Evolutionary conservation across 371 early-diverging fungal species (phyloP), one percentile per base, ranked within the genome.

Genomic region (Mucor indicus): DNA sequence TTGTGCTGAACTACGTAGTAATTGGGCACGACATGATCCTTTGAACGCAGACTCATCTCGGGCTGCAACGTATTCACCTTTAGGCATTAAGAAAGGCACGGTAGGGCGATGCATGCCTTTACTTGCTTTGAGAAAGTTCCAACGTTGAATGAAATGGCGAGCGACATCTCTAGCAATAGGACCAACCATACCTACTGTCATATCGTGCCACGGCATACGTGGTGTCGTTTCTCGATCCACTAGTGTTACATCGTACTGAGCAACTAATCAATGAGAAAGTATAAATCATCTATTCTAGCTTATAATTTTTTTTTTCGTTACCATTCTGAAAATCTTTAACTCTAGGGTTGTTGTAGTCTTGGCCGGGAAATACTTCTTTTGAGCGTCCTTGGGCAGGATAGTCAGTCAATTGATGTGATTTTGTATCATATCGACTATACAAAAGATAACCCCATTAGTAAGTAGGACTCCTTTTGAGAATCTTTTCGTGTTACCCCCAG

Each of bases 141-240:
- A 97, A 37, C 95, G 74, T 67, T 94, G 84, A 38, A 93, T 86
- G 60, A 96, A 97, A 58, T 95, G 94, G 16, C 90, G 79, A 1
- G 91, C 84, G 11, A 93, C 74, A 56, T 96, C 96, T 20, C 86
- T 74, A 10, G 92, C 92, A 24, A 89, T 79, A 41, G 79, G 83
- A 0, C 92, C 93, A 6, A 68, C 79, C 72, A 90, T 75, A 33
- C 75, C 83, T 48, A 86, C 69, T 6, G 84, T 81, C 24, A 94
- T 80, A 53, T 96, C 97, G 67, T 95, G 96, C 97, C 97, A 96
- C 12, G 95, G 94, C 93, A 96, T 90, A 38, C 96, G 84, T 15
- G 92, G 81, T 11, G 73, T 78, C 9, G 62, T 56, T 27, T 65
- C 49, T 32, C 81, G 45, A 38, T 69, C 60, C 12, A 91, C 74